Evolutionary conservation across 2,329 filamentous ascomycete genomes (phyloP), one percentile per base, ranked within the genome.

Genomic region (Penicillium hesseltinei): DNA sequence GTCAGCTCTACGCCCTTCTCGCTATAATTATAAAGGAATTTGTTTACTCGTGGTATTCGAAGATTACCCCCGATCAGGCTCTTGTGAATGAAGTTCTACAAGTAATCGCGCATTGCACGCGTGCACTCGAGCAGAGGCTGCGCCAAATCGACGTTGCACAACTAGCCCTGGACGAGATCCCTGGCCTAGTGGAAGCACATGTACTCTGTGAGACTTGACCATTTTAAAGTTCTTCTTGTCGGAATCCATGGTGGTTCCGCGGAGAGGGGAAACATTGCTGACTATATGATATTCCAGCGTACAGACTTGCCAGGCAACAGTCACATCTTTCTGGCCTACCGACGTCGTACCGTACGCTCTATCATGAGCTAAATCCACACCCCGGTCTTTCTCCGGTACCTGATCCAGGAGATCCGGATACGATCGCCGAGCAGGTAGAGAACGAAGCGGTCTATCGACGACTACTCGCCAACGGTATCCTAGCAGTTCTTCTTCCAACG

Each of bases 1-100:
- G 95, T 56, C 90, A 99, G 76, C 83, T 99, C 5, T 99, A 97
- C 72, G 93, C 91, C 29, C 84, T 97, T 59, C 87, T 99, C 59
- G 90, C 94, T 51, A 89, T 97, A 58, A 86, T 97, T 60, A 81
- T 97, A 67, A 87, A 90, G 69, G 92, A 97, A 63, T 96, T 92
- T 72, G 89, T 99, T 38, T 88, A 94, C 73, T 87, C 86, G 33
- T 99, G 94, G 94, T 99, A 99, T 78, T 82, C 81, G 63, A 93
- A 88, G 73, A 94, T 99, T 73, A 97, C 93, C 1, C 86, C 91
- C 4, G 93, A 99, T 75, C 89, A 92, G 71, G 82, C 85, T 13
- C 95, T 99, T 71, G 87, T 94, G 59, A 88, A 89, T 65, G 92
- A 97, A 77, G 84, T 97, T 57, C 82, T 97, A 53, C 90, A 91